Evolutionary conservation across 345 rosid species (phyloP), one percentile per base, ranked within the genome.

Genomic region (Aethionema arabicum): DNA sequence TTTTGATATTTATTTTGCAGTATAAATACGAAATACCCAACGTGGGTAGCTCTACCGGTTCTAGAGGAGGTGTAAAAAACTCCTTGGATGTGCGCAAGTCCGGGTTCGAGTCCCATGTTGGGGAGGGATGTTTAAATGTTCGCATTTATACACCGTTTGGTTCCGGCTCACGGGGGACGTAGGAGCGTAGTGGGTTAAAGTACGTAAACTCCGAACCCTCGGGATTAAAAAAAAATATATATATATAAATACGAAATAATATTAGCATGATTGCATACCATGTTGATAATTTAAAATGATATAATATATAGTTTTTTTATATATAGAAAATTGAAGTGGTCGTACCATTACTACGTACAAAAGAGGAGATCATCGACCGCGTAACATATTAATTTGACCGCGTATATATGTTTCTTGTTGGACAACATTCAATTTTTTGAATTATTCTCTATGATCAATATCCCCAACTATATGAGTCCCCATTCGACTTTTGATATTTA

Each of bases 261-360:
- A 50, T 12, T 48, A 39, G 41, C 65, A 42, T 5, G 66, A 41
- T 51, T 67, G 66, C 46, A 50, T 46, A 52, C 39, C 72, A 42
- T 59, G 56, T 50, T 51, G 47, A 67, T 59, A 50, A 12, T 11
- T 41, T 29, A 43, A 43, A 52, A 52, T 29, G 41, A 60, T 52
- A 37, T 13, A 52, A 8, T 55, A 21, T 21, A 54, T 39, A 37
- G 16, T 33, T 36, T 32, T 40, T 16, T 5, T 13, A 31, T 51
- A 32, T 51, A 12, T 52, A 11, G 46, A 44, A 61, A 38, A 13
- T 61, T 12, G 68, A 61, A 47, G 51, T 53, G 40, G 62, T 69
- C 73, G 73, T 69, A 69, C 73, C 67, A 69, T 67, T 48, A 62
- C 56, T n/a, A 53, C 50, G 51, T 69, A 47, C 68, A 61, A 41